Evolutionary conservation across 2,329 filamentous ascomycete species (phyloP), one percentile per base, ranked within the genome.

Genomic region (Sclerotinia sclerotiorum): DNA sequence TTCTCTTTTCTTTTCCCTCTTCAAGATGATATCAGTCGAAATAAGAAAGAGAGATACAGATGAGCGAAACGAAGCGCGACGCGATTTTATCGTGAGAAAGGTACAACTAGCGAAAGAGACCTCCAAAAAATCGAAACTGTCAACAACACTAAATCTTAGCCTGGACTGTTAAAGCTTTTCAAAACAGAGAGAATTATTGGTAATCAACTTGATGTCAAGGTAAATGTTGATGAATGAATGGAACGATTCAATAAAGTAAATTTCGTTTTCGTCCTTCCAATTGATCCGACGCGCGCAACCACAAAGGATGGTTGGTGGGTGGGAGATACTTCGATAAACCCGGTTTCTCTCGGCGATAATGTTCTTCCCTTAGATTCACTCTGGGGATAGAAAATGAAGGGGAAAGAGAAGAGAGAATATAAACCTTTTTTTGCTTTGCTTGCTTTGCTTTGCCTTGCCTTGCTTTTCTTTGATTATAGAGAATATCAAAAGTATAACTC

Each of bases 71-170:
- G 46, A 64, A 64, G 61, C 71, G 72, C 69, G 68, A 71, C 68
- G 63, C 56, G 67, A 68, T 60, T 60, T 58, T 21, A 32, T 39
- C 35, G 55, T 62, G 54, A 64, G 49, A 58, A 17, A 68, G 72
- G 70, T 72, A 42, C 72, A 70, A 48, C 73, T 73, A 74, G 66
- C 70, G 68, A 74, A 73, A 73, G 73, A 62, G 73, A 73, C 73
- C 58, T 62, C 71, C 66, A 46, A 65, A 70, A 60, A 65, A 62
- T 51, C 35, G 56, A 60, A 55, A 11, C 42, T 24, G 19, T 63
- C 24, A 54, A 64, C 15, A 52, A 64, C 11, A 8, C 61, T 29
- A 39, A 63, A 8, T 21, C 11, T 19, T 39, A n/a, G 44, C 19
- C 19, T 24, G 21, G 49, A 32, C 32, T 46, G 64, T 35, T n/a